Evolutionary conservation across 495 filamentous ascomycete genomes (phyloP).

Genomic region (Podospora pseudoanserina): DNA sequence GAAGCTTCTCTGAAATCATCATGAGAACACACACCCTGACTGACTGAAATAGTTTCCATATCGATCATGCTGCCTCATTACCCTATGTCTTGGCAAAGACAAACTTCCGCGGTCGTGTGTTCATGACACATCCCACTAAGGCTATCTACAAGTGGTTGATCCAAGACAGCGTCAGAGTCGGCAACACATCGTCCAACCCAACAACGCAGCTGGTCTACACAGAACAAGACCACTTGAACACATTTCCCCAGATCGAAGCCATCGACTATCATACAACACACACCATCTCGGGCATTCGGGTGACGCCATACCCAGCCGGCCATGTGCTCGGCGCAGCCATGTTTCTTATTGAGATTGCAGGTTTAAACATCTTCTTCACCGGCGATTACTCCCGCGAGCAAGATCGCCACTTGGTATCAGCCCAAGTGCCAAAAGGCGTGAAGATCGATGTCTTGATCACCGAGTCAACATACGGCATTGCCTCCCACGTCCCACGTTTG

Average conservation of each 20-base stretch:
- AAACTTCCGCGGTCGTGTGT: constrained; percentile 92
- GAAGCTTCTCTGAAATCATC: not conserved
- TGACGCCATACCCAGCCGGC: constrained; percentile 93
- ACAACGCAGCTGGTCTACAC: constrained; percentile 78
- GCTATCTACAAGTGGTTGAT: constrained; percentile 99
- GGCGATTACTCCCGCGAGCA: constrained; percentile 95
- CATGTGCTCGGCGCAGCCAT: constrained; percentile 98
- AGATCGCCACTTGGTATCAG: constrained; percentile 90
- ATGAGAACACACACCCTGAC: constrained; percentile 15
- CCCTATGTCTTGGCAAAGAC: constrained; percentile 97
- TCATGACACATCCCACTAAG: constrained; percentile 99
- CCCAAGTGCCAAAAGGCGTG: constrained; percentile 75
- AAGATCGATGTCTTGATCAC: constrained; percentile 96
- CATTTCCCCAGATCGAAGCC: constrained; percentile 88
- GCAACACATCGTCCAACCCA: constrained; percentile 72
- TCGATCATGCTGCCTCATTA: constrained; percentile 93
- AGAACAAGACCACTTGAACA: constrained; percentile 88
- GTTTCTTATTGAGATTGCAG: constrained; percentile 95
- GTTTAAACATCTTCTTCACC: constrained; percentile 92
- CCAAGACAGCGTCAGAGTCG: constrained; percentile 89
- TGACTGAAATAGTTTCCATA: constrained; percentile 71
- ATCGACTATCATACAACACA: constrained; percentile 98
- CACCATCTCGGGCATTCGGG: constrained; percentile 90
- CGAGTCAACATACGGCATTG: constrained; percentile 93
- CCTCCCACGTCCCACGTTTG: constrained; percentile 78